Conservation (phyloP, 345 rosid genomes). For the Mercurialis annua region DNA sequence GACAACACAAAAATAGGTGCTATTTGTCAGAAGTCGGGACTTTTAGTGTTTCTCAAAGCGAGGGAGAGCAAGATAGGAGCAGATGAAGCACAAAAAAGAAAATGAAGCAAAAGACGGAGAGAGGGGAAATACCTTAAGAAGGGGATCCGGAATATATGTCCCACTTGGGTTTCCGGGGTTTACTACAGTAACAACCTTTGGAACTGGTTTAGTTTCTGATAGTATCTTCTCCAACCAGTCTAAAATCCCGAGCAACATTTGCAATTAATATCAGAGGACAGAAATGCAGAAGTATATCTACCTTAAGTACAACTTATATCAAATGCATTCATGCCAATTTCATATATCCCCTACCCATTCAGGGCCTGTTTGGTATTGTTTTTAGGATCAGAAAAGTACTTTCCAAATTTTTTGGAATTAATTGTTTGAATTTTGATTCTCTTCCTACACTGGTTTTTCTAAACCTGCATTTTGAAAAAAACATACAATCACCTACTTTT, state of each 20-base stretch:
- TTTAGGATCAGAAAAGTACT: no score
- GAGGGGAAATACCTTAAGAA: conserved; percentile 59
- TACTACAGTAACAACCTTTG: conserved; percentile 89
- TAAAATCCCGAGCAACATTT: conserved; percentile 31
- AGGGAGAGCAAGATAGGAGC: background rate
- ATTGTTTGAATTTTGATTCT: no score
- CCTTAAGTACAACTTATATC: background rate
- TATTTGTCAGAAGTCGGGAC: background rate
- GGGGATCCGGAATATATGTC: conserved; percentile 78
- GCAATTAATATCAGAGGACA: conserved; percentile 12
- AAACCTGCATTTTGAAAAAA: no score
- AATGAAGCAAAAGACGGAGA: background rate
- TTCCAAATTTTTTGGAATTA: no score
- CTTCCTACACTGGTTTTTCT: no score
- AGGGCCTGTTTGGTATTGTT: no score
- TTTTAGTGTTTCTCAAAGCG: background rate
- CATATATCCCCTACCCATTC: no score
- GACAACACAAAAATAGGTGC: background rate
- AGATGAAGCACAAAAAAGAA: background rate
- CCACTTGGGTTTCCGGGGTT: conserved; percentile 97
- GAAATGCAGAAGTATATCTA: background rate
- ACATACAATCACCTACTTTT: no score
- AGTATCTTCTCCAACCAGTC: conserved; percentile 83
- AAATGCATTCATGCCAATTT: background rate
- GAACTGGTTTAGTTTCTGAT: conserved; percentile 63